Conservation (phyloP, 192 early-diverging fungal genomes). For the Kappamyces sp. region DNA sequence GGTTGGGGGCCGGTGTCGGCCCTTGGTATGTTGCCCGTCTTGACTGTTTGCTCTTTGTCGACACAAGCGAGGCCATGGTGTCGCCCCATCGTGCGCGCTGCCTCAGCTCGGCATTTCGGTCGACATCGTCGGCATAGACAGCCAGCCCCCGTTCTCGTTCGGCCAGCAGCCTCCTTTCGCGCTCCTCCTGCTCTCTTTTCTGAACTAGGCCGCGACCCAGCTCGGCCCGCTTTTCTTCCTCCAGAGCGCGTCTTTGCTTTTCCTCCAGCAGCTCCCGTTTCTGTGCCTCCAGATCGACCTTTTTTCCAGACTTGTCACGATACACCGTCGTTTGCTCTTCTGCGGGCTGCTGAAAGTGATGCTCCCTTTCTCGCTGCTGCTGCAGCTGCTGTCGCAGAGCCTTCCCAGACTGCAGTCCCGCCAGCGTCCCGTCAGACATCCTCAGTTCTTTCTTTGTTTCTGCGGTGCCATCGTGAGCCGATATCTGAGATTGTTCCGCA, state of each 20-base stretch:
- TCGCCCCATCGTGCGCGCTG: conserved; percentile 61
- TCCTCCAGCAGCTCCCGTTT: conserved; percentile 29
- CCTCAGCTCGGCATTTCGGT: conserved; percentile 46
- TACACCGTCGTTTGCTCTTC: conserved; percentile 51
- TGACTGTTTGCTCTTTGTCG: conserved; percentile 26
- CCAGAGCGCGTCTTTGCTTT: conserved; percentile 29
- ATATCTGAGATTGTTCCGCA: neutral
- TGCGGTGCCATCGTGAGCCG: neutral
- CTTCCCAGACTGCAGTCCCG: conserved; percentile 25
- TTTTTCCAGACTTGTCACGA: conserved; percentile 56
- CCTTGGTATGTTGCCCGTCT: conserved; percentile 42
- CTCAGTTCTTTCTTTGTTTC: conserved; percentile 10
- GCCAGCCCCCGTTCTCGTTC: conserved; percentile 36
- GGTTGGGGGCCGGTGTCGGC: conserved; percentile 55
- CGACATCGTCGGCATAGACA: conserved; percentile 36
- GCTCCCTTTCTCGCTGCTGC: conserved; percentile 8
- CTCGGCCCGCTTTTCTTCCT: conserved; percentile 37
- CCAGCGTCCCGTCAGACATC: conserved; percentile 22
- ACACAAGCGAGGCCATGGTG: conserved; percentile 41
- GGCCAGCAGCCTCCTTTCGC: conserved; percentile 23
- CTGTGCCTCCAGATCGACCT: conserved; percentile 45
- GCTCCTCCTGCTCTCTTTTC: conserved; percentile 26
- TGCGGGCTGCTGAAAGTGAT: conserved; percentile 11
- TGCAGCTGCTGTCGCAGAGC: conserved; percentile 23
- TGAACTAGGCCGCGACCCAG: conserved; percentile 65